These are phyloP conservation scores for Chrysoporthe deuterocubensis DNA, from an alignment of 2,329 filamentous ascomycete genomes.

Conservation along the genomic window DNA sequence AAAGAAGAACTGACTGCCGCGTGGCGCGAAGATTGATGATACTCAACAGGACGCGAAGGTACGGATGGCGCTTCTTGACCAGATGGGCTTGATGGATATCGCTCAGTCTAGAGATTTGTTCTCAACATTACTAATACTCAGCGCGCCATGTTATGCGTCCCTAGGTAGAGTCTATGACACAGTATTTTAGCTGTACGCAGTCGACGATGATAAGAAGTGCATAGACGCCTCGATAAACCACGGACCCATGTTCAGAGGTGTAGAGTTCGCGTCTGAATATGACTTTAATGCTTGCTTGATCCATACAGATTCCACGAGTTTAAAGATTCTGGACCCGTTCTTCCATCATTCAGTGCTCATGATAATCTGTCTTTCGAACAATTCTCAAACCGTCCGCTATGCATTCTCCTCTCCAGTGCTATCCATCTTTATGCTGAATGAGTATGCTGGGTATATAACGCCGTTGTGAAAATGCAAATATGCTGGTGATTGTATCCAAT, in stretches of 20 bases:
- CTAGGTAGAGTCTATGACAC: no score
- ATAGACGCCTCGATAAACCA: no score
- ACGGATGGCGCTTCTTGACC: neutral
- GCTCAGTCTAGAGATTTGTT: neutral
- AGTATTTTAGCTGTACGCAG: no score
- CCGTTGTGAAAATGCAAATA: conserved; percentile 20
- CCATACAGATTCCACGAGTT: neutral
- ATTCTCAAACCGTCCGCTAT: neutral
- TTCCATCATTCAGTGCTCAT: neutral
- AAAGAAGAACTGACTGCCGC: no score
- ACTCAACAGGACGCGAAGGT: no score
- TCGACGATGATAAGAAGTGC: no score
- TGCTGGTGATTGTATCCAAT: conserved; percentile 9
- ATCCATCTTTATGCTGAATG: neutral
- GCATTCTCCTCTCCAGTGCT: neutral
- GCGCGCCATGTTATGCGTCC: neutral
- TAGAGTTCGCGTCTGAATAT: no score
- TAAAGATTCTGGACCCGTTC: neutral
- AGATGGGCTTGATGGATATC: neutral
- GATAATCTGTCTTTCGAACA: neutral
- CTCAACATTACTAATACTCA: neutral
- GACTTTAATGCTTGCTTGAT: neutral
- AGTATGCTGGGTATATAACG: conserved; percentile 20
- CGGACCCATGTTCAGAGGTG: no score
- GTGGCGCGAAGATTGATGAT: no score